Base-by-base conservation (phyloP, 2,329 filamentous ascomycete species). In the Alternaria hordeiaustralica region DNA sequence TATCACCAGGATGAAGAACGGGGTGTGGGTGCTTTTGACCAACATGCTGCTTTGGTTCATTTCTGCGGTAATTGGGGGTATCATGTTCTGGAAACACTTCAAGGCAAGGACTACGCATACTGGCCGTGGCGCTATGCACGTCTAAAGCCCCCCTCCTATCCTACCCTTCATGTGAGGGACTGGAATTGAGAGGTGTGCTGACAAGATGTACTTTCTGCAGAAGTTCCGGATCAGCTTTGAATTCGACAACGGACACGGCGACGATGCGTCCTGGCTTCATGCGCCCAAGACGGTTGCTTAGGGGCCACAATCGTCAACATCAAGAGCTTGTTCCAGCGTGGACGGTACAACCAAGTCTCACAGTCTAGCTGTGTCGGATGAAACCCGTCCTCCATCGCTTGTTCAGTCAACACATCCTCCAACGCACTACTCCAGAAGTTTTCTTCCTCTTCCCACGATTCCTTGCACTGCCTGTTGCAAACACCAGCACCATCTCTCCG, bases 1-100 rank as follows among this genome's bases (percentile, higher is more conserved):
- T 54, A 86, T 95, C 61, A 82, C 84, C 69, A 87, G 92, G 60
- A 97, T 97, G 93, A 93, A 94, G 82, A 89, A 90, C 75, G 92
- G 93, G 6, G 92, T 96, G 15, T 97, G 92, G 92, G 85, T 97
- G 49, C 91, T 95, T 78, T 79, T 97, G 55, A 83, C 87, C 50
- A 92, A 90, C 77, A 87, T 93, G 78, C 76, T 93, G 13, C 84
- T 97, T 55, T 97, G 94, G 94, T 81, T 93, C 54, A 79, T 90
- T 50, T 89, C 88, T 4, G 85, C 87, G 5, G 62, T 86, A 12
- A 87, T 85, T 26, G 83, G 86, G 13, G 82, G 83, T 13, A 76
- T 84, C 2, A 87, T 90, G 75, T 93, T 89, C 85, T 88, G 72
- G 73, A 75, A 69, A 68, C 49, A 65, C 12, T 64, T 70, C 18